phyloP scores from a whole-genome alignment of 306 rosid species.

The Fragaria iinumae region DNA sequence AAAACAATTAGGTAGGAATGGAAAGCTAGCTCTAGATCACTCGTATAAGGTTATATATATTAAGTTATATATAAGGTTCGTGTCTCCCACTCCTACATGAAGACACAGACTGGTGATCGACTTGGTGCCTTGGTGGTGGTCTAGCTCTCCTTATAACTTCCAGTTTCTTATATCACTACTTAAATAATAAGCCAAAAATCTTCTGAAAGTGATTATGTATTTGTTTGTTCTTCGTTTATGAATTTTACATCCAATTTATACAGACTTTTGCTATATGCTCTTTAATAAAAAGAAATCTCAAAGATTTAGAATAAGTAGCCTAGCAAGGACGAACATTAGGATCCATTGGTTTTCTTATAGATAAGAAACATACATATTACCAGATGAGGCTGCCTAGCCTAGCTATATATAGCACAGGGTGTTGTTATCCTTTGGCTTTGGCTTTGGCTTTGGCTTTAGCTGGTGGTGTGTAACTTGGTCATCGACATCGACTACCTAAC shows the following conservation, averaged over 20 bases:
- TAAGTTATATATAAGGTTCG: not conserved
- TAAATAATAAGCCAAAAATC: not conserved
- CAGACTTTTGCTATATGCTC: not conserved
- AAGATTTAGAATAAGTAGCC: not conserved
- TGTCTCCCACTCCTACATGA: conserved; percentile 6
- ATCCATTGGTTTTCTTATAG: not conserved
- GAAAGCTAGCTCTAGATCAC: no score
- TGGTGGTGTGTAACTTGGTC: not conserved
- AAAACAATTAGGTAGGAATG: no score
- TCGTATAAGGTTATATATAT: no score
- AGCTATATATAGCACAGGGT: not conserved
- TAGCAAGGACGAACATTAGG: not conserved
- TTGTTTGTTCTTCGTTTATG: not conserved
- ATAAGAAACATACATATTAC: not conserved
- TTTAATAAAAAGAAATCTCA: not conserved
- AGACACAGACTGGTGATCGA: not conserved
- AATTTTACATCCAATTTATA: not conserved
- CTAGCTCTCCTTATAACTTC: not conserved
- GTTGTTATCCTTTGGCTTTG: not conserved
- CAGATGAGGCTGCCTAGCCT: not conserved
- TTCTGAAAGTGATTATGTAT: not conserved
- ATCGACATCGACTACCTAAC: not conserved
- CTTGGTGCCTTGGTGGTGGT: not conserved
- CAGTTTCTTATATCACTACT: not conserved
- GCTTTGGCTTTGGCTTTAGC: not conserved